Conservation (phyloP, 257 asterid genomes). For the Cinchona pubescens region DNA sequence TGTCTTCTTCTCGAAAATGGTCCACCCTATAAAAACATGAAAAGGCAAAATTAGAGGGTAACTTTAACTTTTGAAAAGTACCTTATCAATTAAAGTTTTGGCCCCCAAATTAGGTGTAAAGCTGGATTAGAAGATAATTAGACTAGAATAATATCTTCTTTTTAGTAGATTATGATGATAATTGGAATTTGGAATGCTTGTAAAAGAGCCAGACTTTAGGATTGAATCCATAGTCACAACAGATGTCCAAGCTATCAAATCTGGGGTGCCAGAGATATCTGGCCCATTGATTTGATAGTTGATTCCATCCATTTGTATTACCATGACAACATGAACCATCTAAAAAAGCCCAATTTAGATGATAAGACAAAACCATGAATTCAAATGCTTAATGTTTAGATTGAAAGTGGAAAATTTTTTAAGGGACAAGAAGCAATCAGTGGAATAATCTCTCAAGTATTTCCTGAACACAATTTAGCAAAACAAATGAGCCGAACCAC, state of each 20-base stretch:
- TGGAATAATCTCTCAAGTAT: background rate
- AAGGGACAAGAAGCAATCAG: background rate
- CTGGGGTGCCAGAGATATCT: background rate
- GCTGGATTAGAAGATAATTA: slow-evolving; percentile 16
- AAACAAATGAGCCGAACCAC: background rate
- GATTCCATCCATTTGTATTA: background rate
- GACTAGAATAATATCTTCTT: slow-evolving; percentile 18
- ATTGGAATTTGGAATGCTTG: background rate
- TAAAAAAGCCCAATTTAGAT: background rate
- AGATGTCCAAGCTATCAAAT: background rate
- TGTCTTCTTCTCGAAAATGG: slow-evolving; percentile 20
- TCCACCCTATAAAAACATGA: slow-evolving; percentile 5
- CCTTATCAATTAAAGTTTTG: slow-evolving; percentile 11
- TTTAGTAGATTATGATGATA: slow-evolving; percentile 5
- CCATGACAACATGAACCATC: background rate
- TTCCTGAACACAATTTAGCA: background rate
- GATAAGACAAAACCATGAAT: background rate
- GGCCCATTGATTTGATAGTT: background rate
- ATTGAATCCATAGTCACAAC: background rate
- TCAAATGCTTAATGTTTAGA: background rate
- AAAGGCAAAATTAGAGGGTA: slow-evolving; percentile 1
- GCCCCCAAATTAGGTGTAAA: slow-evolving; percentile 16
- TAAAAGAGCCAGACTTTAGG: background rate
- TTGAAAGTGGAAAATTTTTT: background rate
- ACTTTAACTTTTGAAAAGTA: slow-evolving; percentile 28